A percentile compares a stretch with the other conserved stretches of the same genome.
phyloP scores from a whole-genome alignment of 305 asterid species.

The Fraxinus latifolia region DNA sequence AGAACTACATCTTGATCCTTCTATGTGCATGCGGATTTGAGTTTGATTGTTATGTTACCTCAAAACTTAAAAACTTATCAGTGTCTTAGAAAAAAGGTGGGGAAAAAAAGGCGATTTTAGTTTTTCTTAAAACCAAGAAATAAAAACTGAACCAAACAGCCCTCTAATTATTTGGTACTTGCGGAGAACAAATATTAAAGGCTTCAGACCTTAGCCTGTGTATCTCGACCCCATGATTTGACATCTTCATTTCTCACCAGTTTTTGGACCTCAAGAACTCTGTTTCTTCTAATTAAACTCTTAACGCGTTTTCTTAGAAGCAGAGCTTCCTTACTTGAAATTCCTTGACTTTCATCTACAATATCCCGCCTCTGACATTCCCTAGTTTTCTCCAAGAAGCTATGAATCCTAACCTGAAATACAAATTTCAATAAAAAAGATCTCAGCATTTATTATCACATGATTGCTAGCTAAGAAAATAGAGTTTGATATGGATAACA shows the following conservation, averaged over 20 bases:
- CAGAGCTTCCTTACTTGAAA: slow-evolving; percentile 43
- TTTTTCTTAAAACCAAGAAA: background rate
- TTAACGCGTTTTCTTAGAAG: slow-evolving; percentile 64
- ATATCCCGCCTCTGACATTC: slow-evolving; percentile 33
- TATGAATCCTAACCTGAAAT: slow-evolving; percentile 74
- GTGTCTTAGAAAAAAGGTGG: background rate
- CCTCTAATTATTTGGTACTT: background rate
- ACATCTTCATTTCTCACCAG: slow-evolving; percentile 68
- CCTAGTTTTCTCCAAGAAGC: slow-evolving; percentile 71
- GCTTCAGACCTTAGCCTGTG: slow-evolving; percentile 77
- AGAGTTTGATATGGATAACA: background rate
- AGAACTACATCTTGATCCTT: background rate
- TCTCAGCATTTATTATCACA: slow-evolving; percentile 12
- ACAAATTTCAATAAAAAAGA: slow-evolving; percentile 20
- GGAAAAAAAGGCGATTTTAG: background rate
- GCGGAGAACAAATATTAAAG: background rate
- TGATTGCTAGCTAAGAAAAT: background rate
- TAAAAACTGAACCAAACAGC: background rate
- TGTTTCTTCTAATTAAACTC: slow-evolving; percentile 62
- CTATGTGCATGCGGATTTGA: background rate
- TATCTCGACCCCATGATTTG: slow-evolving; percentile 74
- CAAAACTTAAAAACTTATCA: background rate
- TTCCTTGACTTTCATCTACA: slow-evolving; percentile 44
- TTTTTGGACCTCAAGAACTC: slow-evolving; percentile 62
- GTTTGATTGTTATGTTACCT: background rate